Conservation (phyloP, 768 basidiomycete species). For the Suillus tomentosus region DNA sequence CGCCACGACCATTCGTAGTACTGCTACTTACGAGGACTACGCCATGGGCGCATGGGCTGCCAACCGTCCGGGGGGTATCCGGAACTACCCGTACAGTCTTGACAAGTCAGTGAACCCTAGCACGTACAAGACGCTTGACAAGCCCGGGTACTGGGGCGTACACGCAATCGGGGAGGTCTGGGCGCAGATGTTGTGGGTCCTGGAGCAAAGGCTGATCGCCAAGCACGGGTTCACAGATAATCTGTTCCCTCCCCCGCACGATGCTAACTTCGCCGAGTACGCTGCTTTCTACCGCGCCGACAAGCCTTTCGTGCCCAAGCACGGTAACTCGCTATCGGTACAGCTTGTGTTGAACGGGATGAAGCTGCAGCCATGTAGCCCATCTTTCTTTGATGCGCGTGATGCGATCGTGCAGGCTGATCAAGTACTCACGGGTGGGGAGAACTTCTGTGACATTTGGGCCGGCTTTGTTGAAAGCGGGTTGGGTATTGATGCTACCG, state of each 20-base stretch:
- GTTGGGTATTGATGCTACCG: conserved; percentile 72
- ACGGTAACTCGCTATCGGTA: conserved; percentile 85
- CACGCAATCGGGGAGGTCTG: conserved; percentile 94
- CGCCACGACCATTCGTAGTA: conserved; percentile 85
- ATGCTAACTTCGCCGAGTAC: conserved; percentile 57
- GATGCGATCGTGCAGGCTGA: conserved; percentile 93
- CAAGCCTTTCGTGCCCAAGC: conserved; percentile 73
- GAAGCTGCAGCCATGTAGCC: conserved; percentile 94
- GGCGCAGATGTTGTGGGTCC: conserved; percentile 89
- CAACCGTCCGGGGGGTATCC: conserved; percentile 72
- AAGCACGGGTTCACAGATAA: conserved; percentile 80
- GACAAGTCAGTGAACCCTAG: conserved; percentile 81
- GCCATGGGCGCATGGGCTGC: conserved; percentile 97
- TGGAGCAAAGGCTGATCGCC: conserved; percentile 70
- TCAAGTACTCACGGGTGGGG: conserved; percentile 84
- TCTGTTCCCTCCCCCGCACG: conserved; percentile 79
- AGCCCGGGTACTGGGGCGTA: conserved; percentile 92
- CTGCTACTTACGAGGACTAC: conserved; percentile 69
- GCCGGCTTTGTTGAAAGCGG: conserved; percentile 81
- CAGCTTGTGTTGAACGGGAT: conserved; percentile 90
- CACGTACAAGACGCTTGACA: conserved; percentile 93
- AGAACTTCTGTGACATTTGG: conserved; percentile 92
- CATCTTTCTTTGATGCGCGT: conserved; percentile 87
- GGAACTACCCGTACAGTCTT: conserved; percentile 88
- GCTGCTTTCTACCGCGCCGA: conserved; percentile 67